Evolutionary conservation across 352 stramenopile genomes (phyloP).

Genomic region (Pythium monospermum): DNA sequence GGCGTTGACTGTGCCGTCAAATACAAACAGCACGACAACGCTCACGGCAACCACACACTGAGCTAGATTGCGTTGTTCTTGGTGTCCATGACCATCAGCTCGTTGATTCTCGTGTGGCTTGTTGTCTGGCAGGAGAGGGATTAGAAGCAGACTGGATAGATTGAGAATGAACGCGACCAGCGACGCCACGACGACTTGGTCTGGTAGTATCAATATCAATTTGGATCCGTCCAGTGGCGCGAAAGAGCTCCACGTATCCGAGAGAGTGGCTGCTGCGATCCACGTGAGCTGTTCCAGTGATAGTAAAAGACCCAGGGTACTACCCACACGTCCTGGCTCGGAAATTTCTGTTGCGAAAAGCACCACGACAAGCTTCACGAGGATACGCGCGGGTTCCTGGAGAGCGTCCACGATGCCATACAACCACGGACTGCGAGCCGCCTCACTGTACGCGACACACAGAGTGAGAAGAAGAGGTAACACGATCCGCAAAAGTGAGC

Average conservation of each 20-base stretch:
- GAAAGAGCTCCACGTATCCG: too few relatives aligned
- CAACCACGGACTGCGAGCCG: constrained; percentile 3
- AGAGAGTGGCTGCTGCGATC: constrained; percentile 59
- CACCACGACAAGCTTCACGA: constrained; percentile 38
- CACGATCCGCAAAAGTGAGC: constrained; percentile 1
- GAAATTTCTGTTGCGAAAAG: constrained; percentile 71
- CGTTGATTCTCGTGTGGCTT: too few relatives aligned
- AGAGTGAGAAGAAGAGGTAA: constrained; percentile 1
- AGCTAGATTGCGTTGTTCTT: too few relatives aligned
- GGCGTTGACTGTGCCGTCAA: too few relatives aligned
- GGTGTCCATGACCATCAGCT: too few relatives aligned
- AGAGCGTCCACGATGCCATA: constrained; percentile 15
- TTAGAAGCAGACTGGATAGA: constrained; percentile 27
- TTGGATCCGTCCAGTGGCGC: too few relatives aligned
- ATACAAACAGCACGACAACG: too few relatives aligned
- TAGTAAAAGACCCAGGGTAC: constrained; percentile 51
- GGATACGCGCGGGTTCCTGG: constrained; percentile 32
- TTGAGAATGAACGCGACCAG: too few relatives aligned
- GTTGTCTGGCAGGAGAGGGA: constrained; percentile 4
- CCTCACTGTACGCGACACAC: neutral
- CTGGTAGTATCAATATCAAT: too few relatives aligned
- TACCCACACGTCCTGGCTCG: constrained; percentile 64
- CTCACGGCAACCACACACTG: too few relatives aligned
- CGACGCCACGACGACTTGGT: too few relatives aligned
- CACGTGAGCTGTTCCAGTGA: constrained; percentile 60